Evolutionary conservation across 352 stramenopile genomes (phyloP), one percentile per base, ranked within the genome.

Genomic region (Stephanocyclus meneghinianus): DNA sequence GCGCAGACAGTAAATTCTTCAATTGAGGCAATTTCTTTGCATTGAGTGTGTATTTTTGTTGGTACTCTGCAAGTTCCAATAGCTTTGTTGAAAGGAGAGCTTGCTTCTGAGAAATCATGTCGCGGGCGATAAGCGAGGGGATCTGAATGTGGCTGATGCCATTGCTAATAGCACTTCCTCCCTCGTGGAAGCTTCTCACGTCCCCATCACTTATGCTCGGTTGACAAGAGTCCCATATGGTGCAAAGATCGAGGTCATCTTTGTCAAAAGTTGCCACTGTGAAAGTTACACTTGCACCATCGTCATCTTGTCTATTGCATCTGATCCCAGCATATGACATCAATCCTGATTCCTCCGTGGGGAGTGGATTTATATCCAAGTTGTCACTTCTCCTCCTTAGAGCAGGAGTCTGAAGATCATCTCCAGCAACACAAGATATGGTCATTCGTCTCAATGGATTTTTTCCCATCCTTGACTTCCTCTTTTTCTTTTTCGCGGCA

Each of bases 231-330:
- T 59, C 26, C 50, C 50, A 59, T 59, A 59, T 32, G 26, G 8
- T 30, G 8, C 15, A n/a, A 59, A 59, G 50, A 15, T 59, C 50
- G 8, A 30, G n/a, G 10, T 59, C 50, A 59, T 59, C 50, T 32
- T 59, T 59, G 16, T 59, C 50, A 59, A 59, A 59, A 32, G 50
- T 59, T 26, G 50, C 50, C n/a, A 59, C 50, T 32, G 50, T 59
- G 50, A 32, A 59, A 32, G 50, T 59, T 15, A 26, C 8, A 32
- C 50, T 59, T 11, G 50, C 50, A 32, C 18, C 18, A 59, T 59
- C 50, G 26, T 59, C 50, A 21, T 53, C 45, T 53, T 40, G 35
- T 40, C 35, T 40, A 40, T 40, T 40, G 35, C 35, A 40, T 40
- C 4, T 8, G 35, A 40, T 40, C 35, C 35, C 35, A 40, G 35